Evolutionary conservation across 192 early-diverging fungal genomes (phyloP), one percentile per base, ranked within the genome.

Genomic region (Diversispora eburnea): DNA sequence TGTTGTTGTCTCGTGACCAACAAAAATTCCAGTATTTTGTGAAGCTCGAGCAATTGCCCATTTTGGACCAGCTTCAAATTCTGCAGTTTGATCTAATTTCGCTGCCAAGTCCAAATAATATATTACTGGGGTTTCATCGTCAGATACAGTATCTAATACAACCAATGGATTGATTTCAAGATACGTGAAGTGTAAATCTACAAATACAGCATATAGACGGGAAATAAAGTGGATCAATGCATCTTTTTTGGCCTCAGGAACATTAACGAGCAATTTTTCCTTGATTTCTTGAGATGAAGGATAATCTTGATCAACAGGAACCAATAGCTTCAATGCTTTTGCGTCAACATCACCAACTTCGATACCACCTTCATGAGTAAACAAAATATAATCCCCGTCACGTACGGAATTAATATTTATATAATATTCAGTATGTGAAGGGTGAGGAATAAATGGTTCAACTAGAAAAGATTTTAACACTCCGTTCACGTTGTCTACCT

Each of bases 141-240:
- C 70, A 4, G 81, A 76, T 19, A 73, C 81, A 25, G 85, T 75
- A 72, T 93, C 92, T 62, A 94, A 84, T 61, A 99, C 97, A 4
- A 99, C 97, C 67, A 99, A 86, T 43, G 97, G 97, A 84, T 99
- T 99, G 88, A 99, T 99, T 83, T 99, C 97, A 75, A 99, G 93
- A 80, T 99, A 99, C 43, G 97, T 99, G 81, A 97, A 99, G 81
- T 99, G 93, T 43, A 98, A 88, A 71, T 98, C 94, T 66, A 95
- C 84, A 84, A 98, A 99, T 70, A 99, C 94, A 51, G 93, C 85
- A 79, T 98, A 97, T 54, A 99, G 88, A 63, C 93, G 92, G 71
- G 88, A 88, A 72, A 98, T 91, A 77, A 99, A 99, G 42, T 95
- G 91, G 46, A 94, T 89, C 67, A 99, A 83, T 43, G 89, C 89